Conservation (phyloP, 129 eudicot species). For the Artemisia argyi region DNA sequence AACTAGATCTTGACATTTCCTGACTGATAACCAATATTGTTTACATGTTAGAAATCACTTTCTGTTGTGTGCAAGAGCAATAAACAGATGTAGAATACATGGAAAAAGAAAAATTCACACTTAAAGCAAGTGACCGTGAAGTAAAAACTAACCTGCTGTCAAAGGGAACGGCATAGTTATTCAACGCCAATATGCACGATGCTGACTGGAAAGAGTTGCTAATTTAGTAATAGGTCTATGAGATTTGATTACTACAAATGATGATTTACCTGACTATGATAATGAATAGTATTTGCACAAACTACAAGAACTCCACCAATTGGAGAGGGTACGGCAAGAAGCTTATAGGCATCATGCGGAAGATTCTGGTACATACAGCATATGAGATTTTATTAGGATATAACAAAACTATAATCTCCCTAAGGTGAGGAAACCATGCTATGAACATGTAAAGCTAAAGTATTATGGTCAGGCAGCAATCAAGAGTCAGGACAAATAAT, state of each 20-base stretch:
- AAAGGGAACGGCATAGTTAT: slow-evolving; percentile 71
- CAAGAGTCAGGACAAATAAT: slow-evolving; percentile 11
- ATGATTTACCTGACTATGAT: slow-evolving; percentile 87
- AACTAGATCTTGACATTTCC: slow-evolving; percentile 82
- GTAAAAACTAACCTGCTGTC: slow-evolving; percentile 65
- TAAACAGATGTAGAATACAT: slow-evolving; percentile 1
- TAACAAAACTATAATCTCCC: background rate
- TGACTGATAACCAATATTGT: slow-evolving; percentile 54
- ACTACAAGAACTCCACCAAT: slow-evolving; percentile 93
- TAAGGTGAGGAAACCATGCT: background rate
- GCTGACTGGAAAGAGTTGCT: slow-evolving; percentile 61
- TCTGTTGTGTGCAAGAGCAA: slow-evolving; percentile 4
- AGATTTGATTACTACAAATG: slow-evolving; percentile 10
- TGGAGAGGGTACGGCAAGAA: slow-evolving; percentile 98
- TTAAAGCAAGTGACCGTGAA: background rate
- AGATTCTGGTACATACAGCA: slow-evolving; percentile 60
- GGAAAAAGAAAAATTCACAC: background rate
- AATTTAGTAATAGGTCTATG: slow-evolving; percentile 26
- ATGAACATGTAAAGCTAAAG: background rate
- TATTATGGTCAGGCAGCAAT: slow-evolving; percentile 6
- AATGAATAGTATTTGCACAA: slow-evolving; percentile 85
- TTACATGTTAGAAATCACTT: slow-evolving; percentile 17
- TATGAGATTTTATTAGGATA: background rate
- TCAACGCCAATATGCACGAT: slow-evolving; percentile 80
- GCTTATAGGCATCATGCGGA: slow-evolving; percentile 98